Evolutionary conservation across 495 filamentous ascomycete species (phyloP).

Genomic region (Trypethelium eluteriae): DNA sequence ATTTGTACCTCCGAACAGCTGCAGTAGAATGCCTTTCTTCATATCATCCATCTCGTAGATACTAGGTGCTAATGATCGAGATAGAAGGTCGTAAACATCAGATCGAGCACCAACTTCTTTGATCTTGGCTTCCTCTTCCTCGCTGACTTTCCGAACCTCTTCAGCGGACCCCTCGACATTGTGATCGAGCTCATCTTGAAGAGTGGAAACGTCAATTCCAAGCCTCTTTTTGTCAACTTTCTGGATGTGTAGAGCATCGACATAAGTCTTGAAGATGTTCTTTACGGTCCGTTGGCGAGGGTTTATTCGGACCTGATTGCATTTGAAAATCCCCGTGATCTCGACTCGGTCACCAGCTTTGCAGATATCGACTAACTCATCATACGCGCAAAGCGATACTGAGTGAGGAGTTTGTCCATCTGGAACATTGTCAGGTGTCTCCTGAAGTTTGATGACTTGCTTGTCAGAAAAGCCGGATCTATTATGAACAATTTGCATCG

Average conservation of each 20-base stretch:
- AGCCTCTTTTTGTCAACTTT: constrained; percentile 92
- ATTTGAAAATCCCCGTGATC: constrained; percentile 93
- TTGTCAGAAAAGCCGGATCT: constrained; percentile 92
- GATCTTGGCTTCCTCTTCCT: constrained; percentile 91
- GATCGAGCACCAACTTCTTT: constrained; percentile 67
- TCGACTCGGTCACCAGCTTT: constrained; percentile 95
- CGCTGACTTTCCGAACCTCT: constrained; percentile 70
- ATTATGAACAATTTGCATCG: constrained; percentile 98
- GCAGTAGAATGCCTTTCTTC: constrained; percentile 94
- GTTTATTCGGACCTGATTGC: constrained; percentile 90
- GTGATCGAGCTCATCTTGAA: constrained; percentile 76
- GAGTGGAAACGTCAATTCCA: constrained; percentile 81
- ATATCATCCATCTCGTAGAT: constrained; percentile 98
- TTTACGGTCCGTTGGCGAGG: constrained; percentile 88
- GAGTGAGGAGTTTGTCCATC: constrained; percentile 98
- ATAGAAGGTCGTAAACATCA: constrained; percentile 89
- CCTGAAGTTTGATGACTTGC: constrained; percentile 97
- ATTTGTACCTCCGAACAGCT: constrained; percentile 97
- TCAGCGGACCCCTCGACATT: constrained; percentile 67
- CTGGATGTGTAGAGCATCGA: constrained; percentile 91
- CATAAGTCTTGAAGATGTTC: constrained; percentile 92
- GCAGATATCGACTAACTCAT: constrained; percentile 94
- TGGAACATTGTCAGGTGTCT: constrained; percentile 89
- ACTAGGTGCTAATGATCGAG: constrained; percentile 86
- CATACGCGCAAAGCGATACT: constrained; percentile 91